These are phyloP conservation scores for Colletotrichum echinochloae DNA, from an alignment of 2,329 filamentous ascomycete genomes.

Conservation along the genomic window DNA sequence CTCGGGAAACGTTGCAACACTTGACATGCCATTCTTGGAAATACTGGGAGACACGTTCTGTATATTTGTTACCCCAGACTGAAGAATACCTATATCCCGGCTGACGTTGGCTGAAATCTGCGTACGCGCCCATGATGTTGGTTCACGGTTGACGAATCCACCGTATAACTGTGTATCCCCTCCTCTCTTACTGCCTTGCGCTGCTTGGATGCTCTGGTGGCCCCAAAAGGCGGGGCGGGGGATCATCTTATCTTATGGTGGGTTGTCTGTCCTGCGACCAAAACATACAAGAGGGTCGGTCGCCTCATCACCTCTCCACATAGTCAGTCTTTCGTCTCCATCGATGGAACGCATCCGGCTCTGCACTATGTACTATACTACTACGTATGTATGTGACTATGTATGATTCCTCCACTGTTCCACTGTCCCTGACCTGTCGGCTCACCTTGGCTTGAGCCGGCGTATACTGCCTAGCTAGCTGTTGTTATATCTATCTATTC, in stretches of 20 bases:
- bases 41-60: slow-evolving; percentile 8
- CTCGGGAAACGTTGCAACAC: slow-evolving; percentile 17
- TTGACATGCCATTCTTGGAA: slow-evolving; percentile 13
- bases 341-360: slow-evolving; percentile 25
- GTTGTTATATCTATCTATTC: too few species aligned
- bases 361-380: too few species aligned
- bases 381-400: too few species aligned
- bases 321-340: slow-evolving; percentile 35
- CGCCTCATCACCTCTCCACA: slow-evolving; percentile 35
- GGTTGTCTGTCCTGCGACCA: background rate
- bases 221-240: slow-evolving; percentile 24
- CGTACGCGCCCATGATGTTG: slow-evolving; percentile 24
- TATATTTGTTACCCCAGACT: slow-evolving; percentile 29
- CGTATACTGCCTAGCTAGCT: slow-evolving; percentile 8
- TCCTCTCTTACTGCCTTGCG: background rate
- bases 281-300: slow-evolving; percentile 36
- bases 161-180: slow-evolving; percentile 15
- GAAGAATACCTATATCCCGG: slow-evolving; percentile 16
- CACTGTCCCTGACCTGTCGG: slow-evolving; percentile 17
- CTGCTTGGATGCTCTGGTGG: slow-evolving; percentile 13
- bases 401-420: slow-evolving; percentile 2
- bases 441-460: slow-evolving; percentile 18
- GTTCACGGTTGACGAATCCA: background rate
- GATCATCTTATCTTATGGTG: slow-evolving; percentile 19
- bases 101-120: slow-evolving; percentile 14